Percentiles rank a stretch among this genome's conserved stretches.
Conservation (phyloP, 352 stramenopile genomes). For the Elongisporangium senticosum region DNA sequence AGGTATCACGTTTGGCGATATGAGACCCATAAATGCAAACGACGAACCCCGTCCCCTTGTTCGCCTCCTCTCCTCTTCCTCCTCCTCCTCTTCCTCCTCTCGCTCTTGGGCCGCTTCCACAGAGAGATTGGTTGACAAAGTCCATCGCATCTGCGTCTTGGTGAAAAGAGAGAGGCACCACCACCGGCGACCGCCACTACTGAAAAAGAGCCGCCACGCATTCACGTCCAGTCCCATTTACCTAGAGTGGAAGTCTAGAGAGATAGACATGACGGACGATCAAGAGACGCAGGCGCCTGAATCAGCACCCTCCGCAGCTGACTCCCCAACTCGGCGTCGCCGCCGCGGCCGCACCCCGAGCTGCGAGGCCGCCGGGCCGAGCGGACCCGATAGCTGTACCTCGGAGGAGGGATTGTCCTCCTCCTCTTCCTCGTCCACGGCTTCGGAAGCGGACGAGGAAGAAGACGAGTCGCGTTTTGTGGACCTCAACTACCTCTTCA, state of each 20-base stretch:
- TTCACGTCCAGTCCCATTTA: not conserved
- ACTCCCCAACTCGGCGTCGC: not conserved
- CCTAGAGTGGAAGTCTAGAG: not conserved
- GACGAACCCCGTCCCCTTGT: not conserved
- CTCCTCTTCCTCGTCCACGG: not conserved
- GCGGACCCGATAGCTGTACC: not conserved
- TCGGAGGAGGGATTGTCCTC: not conserved
- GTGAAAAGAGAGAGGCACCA: not conserved
- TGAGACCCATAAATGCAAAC: not conserved
- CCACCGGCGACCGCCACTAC: not conserved
- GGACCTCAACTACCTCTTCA: slow-evolving; percentile 58
- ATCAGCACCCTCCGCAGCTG: not conserved
- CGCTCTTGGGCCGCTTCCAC: not conserved
- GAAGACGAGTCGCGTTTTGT: slow-evolving; percentile 19
- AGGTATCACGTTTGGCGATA: not conserved
- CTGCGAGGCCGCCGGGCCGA: not conserved
- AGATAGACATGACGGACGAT: not conserved
- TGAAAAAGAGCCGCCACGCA: not conserved
- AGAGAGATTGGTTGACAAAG: not conserved
- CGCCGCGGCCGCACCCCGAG: not conserved
- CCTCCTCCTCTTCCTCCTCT: not conserved
- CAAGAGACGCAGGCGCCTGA: not conserved
- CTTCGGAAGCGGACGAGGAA: slow-evolving; percentile 8
- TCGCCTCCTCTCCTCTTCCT: not conserved
- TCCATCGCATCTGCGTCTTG: not conserved